Evolutionary conservation across 1,284 basidiomycete species (phyloP), one percentile per base, ranked within the genome.

Genomic region (Trichosporon sp.): DNA sequence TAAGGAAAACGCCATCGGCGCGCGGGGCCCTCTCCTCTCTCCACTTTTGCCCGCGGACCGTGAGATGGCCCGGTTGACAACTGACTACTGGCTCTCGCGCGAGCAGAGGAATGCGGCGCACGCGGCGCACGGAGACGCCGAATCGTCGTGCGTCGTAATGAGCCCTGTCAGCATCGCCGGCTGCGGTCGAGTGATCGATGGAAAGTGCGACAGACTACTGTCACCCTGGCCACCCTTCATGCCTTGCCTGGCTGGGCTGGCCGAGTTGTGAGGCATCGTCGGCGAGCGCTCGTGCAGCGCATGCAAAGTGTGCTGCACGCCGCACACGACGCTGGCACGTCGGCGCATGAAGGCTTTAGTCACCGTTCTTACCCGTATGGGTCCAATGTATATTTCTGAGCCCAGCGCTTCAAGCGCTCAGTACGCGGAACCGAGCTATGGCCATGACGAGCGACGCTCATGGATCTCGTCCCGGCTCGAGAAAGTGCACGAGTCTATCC

Each of bases 181-280:
- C 51, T 54, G 51, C 19, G 51, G 19, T 54, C 51, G 51, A 54
- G 51, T 26, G 51, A 54, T 54, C 51, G 51, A 26, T 19, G 19
- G 21, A 3, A 21, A 8, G 19, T 54, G 21, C 51, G 51, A 54
- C 51, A 54, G 1, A 16, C 6, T 54, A 6, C 19, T 21, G 51
- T 16, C 51, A 16, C 51, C 51, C 51, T 54, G 51, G 19, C 51
- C 26, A 6, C 51, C 14, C 5, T 54, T 19, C 51, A 16, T n/a
- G 48, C 19, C 26, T 19, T 7, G 48, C 16, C 19, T 51, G 48
- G 5, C 48, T 10, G 48, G n/a, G 48, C 12, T 8, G 19, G 51
- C 14, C 19, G 16, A 54, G 51, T 21, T 11, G 19, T 16, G 21
- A 7, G 6, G 46, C 46, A 19, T 48, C 46, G 46, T 48, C 46